Evolutionary conservation across 352 stramenopile species (phyloP), one percentile per base, ranked within the genome.

Genomic region (Pythium guiyangense): DNA sequence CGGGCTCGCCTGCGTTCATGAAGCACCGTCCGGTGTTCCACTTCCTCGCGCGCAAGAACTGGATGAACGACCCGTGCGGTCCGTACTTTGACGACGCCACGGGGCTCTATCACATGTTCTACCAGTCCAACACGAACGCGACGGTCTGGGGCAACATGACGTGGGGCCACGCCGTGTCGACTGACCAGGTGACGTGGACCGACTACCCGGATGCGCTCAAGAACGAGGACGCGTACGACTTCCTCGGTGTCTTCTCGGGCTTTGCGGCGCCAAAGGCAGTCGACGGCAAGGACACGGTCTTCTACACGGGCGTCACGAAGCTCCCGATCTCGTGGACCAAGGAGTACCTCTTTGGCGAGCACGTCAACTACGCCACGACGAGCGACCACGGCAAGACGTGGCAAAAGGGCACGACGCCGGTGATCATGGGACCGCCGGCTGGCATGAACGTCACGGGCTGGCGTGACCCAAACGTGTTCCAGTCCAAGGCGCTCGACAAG

Each of bases 1-100:
- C n/a, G n/a, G n/a, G n/a, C n/a, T n/a, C n/a, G n/a, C n/a, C n/a
- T n/a, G n/a, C n/a, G n/a, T n/a, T n/a, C n/a, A n/a, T n/a, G n/a
- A n/a, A 88, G 66, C 73, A 79, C 61, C 78, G 75, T 27, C 71
- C 78, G 1, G 65, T 83, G 20, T 88, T 76, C 60, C 79, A 89
- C 66, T 85, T 87, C 60, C 59, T 60, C 22, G n/a, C n/a, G n/a
- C n/a, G n/a, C n/a, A n/a, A n/a, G n/a, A n/a, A n/a, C n/a, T n/a
- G n/a, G n/a, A n/a, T 90, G 79, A 93, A 93, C 66, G 83, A 93
- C 57, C 83, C 83, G 45, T 91, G 84, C 57, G 83, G 69, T 0
- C 80, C 84, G 35, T 87, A 90, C 66, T 91, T 76, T 45, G 80
- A 90, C 64, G 54, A 64, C 6, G 73, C 59, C 40, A 88, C 72